Evolutionary conservation across 495 filamentous ascomycete genomes (phyloP).

Genomic region (Tuber microsphaerosporum): DNA sequence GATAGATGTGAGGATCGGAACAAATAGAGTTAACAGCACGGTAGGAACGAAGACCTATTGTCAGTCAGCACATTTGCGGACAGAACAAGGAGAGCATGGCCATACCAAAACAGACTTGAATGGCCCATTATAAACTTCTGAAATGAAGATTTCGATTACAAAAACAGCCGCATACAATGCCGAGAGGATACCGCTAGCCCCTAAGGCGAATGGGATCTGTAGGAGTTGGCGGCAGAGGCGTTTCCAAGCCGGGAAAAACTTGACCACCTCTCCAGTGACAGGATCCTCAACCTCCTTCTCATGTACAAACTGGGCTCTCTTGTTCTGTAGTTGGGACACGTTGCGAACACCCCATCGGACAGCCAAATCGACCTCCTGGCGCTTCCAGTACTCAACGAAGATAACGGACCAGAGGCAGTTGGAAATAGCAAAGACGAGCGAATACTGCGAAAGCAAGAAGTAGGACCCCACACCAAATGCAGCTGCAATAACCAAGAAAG

Average conservation of each 20-base stretch:
- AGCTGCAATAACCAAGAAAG: slow-evolving; percentile 77
- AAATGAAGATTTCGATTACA: slow-evolving; percentile 91
- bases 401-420: slow-evolving; percentile 81
- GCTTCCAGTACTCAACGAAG: slow-evolving; percentile 96
- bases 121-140: slow-evolving; percentile 86
- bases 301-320: slow-evolving; percentile 68
- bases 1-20: slow-evolving; percentile 70
- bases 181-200: slow-evolving; percentile 62
- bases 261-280: slow-evolving; percentile 72
- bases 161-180: slow-evolving; percentile 80
- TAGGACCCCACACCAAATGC: slow-evolving; percentile 73
- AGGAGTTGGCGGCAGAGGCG: slow-evolving; percentile 71
- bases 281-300: slow-evolving; percentile 70
- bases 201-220: slow-evolving; percentile 79
- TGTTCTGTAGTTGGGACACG: slow-evolving; percentile 72
- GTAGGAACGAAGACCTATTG: slow-evolving; percentile 78
- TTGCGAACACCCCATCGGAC: slow-evolving; percentile 88
- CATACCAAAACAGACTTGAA: slow-evolving; percentile 75
- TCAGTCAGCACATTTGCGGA: slow-evolving; percentile 40
- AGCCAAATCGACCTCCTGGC: slow-evolving; percentile 81
- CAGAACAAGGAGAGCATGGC: slow-evolving; percentile 6
- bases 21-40: slow-evolving; percentile 67
- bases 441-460: slow-evolving; percentile 77
- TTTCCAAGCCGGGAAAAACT: slow-evolving; percentile 70
- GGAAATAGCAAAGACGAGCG: slow-evolving; percentile 70